Evolutionary conservation across 2,329 filamentous ascomycete genomes (phyloP).

Genomic region (Chrysoporthe deuterocubensis): DNA sequence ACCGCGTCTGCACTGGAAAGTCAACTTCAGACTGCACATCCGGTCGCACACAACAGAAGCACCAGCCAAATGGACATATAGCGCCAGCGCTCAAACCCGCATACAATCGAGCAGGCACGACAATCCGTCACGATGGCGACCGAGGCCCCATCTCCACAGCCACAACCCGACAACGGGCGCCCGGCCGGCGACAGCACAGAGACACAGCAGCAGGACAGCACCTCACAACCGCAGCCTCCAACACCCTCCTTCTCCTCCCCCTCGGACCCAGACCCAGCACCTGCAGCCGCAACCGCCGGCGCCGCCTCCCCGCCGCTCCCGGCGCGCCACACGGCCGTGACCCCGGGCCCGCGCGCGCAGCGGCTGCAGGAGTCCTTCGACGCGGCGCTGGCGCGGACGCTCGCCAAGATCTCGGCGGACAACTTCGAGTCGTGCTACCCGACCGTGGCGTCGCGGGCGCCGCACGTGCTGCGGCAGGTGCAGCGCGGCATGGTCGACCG

Average conservation of each 20-base stretch:
- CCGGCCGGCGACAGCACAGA: not conserved
- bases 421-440: conserved; percentile 67
- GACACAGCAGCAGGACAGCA: not conserved
- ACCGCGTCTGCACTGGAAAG: not conserved
- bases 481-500: conserved; percentile 63
- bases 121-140: conserved; percentile 20
- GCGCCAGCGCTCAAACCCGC: not conserved
- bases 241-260: not conserved
- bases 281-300: conserved; percentile 17
- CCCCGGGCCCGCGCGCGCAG: conserved; percentile 61
- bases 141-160: conserved; percentile 16
- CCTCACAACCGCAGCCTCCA: conserved; percentile 1
- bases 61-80: conserved; percentile 7
- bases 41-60: not conserved
- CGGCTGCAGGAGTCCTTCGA: conserved; percentile 60
- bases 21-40: not conserved
- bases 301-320: conserved; percentile 45
- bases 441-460: conserved; percentile 56
- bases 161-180: conserved; percentile 17
- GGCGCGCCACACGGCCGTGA: conserved; percentile 45
- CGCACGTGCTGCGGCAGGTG: conserved; percentile 55
- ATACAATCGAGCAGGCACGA: not conserved
- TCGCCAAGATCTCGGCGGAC: conserved; percentile 58
- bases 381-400: conserved; percentile 55
- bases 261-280: not conserved